Evolutionary conservation across 1,284 basidiomycete species (phyloP).

Genomic region (Malassezia equina): DNA sequence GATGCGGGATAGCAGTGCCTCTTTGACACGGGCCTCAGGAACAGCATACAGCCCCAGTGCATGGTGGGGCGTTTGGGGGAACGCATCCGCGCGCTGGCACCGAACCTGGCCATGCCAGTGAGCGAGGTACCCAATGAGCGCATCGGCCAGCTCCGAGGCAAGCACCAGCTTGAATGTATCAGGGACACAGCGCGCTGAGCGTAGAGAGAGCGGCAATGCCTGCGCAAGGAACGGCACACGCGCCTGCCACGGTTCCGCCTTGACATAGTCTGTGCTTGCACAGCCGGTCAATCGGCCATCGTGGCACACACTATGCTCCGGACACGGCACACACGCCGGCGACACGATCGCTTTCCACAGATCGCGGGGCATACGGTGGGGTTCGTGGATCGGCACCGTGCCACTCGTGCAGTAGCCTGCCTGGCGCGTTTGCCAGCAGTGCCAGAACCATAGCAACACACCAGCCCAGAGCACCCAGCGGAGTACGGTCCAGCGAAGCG

Average conservation of each 20-base stretch:
- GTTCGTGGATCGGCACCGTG: not conserved
- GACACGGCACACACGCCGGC: slow-evolving; percentile 31
- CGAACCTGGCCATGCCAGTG: slow-evolving; percentile 36
- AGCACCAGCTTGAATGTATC: slow-evolving; percentile 42
- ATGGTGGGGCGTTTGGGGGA: slow-evolving; percentile 18
- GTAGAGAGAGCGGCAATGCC: slow-evolving; percentile 24
- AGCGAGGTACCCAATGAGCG: slow-evolving; percentile 25
- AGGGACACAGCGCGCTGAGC: slow-evolving; percentile 25
- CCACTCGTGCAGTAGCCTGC: slow-evolving; percentile 37
- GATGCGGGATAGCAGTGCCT: slow-evolving; percentile 18
- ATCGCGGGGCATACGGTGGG: slow-evolving; percentile 19
- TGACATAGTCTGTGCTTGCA: slow-evolving; percentile 30
- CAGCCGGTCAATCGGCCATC: slow-evolving; percentile 26
- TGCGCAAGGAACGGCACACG: slow-evolving; percentile 23
- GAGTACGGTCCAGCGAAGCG: not conserved
- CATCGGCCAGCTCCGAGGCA: slow-evolving; percentile 29
- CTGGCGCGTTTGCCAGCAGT: slow-evolving; percentile 25
- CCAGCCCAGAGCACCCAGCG: slow-evolving; percentile 4
- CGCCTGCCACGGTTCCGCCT: slow-evolving; percentile 20
- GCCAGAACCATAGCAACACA: slow-evolving; percentile 22
- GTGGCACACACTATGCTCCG: slow-evolving; percentile 29
- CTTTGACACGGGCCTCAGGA: slow-evolving; percentile 16
- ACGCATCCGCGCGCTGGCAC: slow-evolving; percentile 26
- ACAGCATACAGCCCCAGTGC: slow-evolving; percentile 22
- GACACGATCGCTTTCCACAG: slow-evolving; percentile 14